Evolutionary conservation across 2,329 filamentous ascomycete genomes (phyloP), one percentile per base, ranked within the genome.

Genomic region (Exophiala bonariae): DNA sequence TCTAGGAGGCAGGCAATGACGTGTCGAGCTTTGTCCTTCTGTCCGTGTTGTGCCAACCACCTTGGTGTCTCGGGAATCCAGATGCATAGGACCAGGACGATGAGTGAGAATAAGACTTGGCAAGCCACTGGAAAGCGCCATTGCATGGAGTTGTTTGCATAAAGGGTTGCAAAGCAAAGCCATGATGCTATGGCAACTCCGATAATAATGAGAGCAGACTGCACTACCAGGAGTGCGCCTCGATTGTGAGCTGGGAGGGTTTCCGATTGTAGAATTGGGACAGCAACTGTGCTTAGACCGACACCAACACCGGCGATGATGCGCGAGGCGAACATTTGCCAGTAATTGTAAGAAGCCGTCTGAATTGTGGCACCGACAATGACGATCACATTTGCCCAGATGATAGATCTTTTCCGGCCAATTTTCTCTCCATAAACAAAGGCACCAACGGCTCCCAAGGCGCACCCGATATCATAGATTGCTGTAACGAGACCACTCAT

Each of bases 51-150:
- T 39, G 74, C 76, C n/a, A 74, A 62, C 66, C 68, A 73, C 30
- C 72, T 61, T 1, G 73, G 72, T 39, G 68, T 69, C 44, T 72
- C 68, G 1, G 68, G 69, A 5, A 68, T 54, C 37, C 57, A 56
- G 11, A 64, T 57, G 58, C 56, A 36, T 31, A 44, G 14, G 6
- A 19, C 28, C 5, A 75, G 59, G 69, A 76, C 76, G 0, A 74
- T 71, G n/a, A 74, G 44, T 0, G 72, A 69, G 32, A 70, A 61
- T 4, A 70, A 28, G 53, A 80, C 79, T 61, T 82, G 79, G 60
- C 82, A 78, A 4, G 73, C 76, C 38, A 81, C 71, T 1, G 78
- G 78, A 50, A 80, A 77, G 40, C 78, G 69, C 78, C 78, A 81
- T 17, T 72, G 63, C 16, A 74, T 64, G 13, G 67, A 65, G 43